Evolutionary conservation across 163 green algal genomes (phyloP).

Genomic region (Chlamydomonas reinhardtii): DNA sequence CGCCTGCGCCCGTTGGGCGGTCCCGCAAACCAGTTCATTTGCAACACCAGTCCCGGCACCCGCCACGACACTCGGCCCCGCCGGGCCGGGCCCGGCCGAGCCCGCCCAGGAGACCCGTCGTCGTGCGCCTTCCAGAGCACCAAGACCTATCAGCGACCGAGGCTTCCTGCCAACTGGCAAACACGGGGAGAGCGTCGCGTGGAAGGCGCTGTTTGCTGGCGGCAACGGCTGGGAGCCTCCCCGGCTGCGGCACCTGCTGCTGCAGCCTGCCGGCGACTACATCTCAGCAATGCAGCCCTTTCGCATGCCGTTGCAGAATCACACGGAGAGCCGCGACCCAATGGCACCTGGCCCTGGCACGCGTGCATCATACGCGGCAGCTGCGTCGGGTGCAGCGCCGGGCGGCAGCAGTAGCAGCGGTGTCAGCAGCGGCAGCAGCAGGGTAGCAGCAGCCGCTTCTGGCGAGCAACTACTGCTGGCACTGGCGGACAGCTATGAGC

Average conservation of each 20-base stretch:
- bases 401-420: no score
- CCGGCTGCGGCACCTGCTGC: not conserved
- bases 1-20: not conserved
- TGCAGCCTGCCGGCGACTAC: not conserved
- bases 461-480: not conserved
- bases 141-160: no score
- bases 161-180: no score
- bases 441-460: no score
- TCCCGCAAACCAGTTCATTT: not conserved
- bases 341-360: not conserved
- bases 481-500: not conserved
- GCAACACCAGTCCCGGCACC: not conserved
- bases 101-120: not conserved
- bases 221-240: constrained; percentile 46
- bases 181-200: not conserved
- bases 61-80: no score
- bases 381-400: not conserved
- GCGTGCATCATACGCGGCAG: no score
- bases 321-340: not conserved
- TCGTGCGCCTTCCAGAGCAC: no score
- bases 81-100: no score
- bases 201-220: constrained; percentile 1
- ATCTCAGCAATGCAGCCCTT: not conserved
- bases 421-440: not conserved
- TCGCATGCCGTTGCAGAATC: no score